Evolutionary conservation across 257 asterid species (phyloP).

Genomic region (Fraxinus americana): DNA sequence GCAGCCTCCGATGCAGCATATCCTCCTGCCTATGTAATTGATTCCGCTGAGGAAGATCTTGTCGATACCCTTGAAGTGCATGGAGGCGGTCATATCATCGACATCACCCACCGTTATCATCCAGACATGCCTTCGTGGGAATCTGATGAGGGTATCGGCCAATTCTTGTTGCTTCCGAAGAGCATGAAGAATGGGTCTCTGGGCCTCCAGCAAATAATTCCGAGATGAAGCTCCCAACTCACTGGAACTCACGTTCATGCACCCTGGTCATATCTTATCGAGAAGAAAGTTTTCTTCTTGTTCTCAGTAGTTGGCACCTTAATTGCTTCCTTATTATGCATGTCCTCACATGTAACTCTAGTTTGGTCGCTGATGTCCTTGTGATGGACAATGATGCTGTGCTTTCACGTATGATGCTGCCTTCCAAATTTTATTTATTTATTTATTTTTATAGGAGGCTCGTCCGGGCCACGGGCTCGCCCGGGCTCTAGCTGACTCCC

Average conservation of each 20-base stretch:
- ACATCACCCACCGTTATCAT: too few species aligned
- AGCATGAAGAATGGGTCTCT: conserved; percentile 90
- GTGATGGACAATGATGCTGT: too few species aligned
- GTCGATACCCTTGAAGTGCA: conserved; percentile 79
- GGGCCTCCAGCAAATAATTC: conserved; percentile 84
- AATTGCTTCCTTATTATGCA: too few species aligned
- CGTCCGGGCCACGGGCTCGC: too few species aligned
- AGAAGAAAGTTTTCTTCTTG: too few species aligned
- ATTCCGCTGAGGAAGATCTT: conserved; percentile 31
- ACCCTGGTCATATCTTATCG: conserved; percentile 23
- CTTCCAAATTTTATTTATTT: too few species aligned
- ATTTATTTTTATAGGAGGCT: too few species aligned
- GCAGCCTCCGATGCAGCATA: conserved; percentile 55
- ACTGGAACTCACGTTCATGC: conserved; percentile 97
- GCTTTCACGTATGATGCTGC: too few species aligned
- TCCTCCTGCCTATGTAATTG: conserved; percentile 70
- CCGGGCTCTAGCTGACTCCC: too few species aligned
- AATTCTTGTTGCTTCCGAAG: conserved; percentile 60
- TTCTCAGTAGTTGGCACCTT: too few species aligned
- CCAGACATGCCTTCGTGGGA: conserved; percentile 81
- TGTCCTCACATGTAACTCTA: too few species aligned
- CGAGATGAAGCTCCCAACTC: conserved; percentile 77
- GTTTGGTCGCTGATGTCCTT: too few species aligned
- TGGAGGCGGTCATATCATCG: conserved; percentile 81
- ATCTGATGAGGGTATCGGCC: conserved; percentile 68